phyloP scores from a whole-genome alignment of 805 yeast genomes.

The Metschnikowia noctiluminum region DNA sequence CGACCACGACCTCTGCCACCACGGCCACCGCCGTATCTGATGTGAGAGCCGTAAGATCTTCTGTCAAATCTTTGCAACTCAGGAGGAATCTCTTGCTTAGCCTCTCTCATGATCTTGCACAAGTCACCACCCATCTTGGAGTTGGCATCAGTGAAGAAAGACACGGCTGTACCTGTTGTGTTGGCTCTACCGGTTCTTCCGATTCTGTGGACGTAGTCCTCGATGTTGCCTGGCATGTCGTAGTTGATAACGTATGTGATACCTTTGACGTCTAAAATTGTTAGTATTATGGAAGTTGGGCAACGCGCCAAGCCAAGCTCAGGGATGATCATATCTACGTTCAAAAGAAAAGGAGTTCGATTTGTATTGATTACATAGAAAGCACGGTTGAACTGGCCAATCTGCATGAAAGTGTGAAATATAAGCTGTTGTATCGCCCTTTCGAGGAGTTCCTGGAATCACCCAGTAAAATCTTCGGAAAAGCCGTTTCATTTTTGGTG shows the following conservation, averaged over 20 bases:
- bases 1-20: constrained; percentile 46
- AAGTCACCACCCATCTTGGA: constrained; percentile 86
- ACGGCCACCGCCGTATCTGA: constrained; percentile 47
- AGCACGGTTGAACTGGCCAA: constrained; percentile 15
- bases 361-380: constrained; percentile 22
- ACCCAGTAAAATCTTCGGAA: constrained; percentile 4
- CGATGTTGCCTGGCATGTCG: constrained; percentile 97
- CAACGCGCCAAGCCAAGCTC: background rate
- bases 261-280: constrained; percentile 86
- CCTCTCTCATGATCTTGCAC: constrained; percentile 88
- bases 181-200: constrained; percentile 99
- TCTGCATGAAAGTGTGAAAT: constrained; percentile 11
- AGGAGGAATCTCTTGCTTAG: constrained; percentile 85
- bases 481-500: constrained; percentile 1
- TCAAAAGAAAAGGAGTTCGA: constrained; percentile 20
- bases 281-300: constrained; percentile 24
- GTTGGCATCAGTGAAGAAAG: constrained; percentile 88
- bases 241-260: constrained; percentile 89
- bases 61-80: constrained; percentile 66
- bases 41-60: constrained; percentile 63
- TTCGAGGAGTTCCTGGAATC: constrained; percentile 5
- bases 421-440: constrained; percentile 4
- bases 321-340: constrained; percentile 13
- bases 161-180: constrained; percentile 89
- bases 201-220: constrained; percentile 97